Base-by-base conservation (phyloP, 371 early-diverging fungal genomes). In the Mortierella sp. region DNA sequence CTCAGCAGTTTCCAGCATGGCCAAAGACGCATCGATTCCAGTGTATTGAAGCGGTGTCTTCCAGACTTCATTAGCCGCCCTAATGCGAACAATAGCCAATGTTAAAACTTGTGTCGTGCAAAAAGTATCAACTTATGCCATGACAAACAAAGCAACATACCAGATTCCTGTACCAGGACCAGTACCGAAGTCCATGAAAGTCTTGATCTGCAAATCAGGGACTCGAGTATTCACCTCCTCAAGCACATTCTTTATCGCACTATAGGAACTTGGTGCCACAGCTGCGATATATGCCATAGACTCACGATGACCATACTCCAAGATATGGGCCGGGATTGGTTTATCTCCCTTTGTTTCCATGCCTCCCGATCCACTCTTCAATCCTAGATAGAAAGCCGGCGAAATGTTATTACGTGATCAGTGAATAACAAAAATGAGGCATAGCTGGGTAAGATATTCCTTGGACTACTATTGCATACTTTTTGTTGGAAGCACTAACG, bases 161-260 rank as follows among this genome's bases (percentile, higher is more conserved):
- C 94, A 96, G 41, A 96, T 84, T 9, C 90, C 94, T 6, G 96
- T 94, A 36, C 94, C 97, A 6, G 97, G 96, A 2, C 97, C 97
- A 0, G 92, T 90, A 21, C 96, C 97, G 78, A 96, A 95, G 84
- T 97, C 97, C 58, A 96, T 69, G 32, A 95, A 83, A 1, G 85
- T 84, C 28, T 62, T 82, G 0, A 97, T 96, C 3, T 74, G 58
- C 68, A 94, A 90, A 22, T 85, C 86, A 1, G 94, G 90, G 2
- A 93, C 48, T 38, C 95, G 84, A 11, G 62, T 76, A 3, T 80
- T 63, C 4, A 95, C 65, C 74, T 97, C 96, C 9, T 57, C 55
- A 62, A 96, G 78, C 7, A 96, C 93, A 74, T 92, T 93, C 61
- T 69, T 75, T 3, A 90, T 77, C 0, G 92, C 93, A 36, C 90